These are phyloP conservation scores for Colletotrichum musae DNA, from an alignment of 2,329 filamentous ascomycete species.

Conservation along the genomic window DNA sequence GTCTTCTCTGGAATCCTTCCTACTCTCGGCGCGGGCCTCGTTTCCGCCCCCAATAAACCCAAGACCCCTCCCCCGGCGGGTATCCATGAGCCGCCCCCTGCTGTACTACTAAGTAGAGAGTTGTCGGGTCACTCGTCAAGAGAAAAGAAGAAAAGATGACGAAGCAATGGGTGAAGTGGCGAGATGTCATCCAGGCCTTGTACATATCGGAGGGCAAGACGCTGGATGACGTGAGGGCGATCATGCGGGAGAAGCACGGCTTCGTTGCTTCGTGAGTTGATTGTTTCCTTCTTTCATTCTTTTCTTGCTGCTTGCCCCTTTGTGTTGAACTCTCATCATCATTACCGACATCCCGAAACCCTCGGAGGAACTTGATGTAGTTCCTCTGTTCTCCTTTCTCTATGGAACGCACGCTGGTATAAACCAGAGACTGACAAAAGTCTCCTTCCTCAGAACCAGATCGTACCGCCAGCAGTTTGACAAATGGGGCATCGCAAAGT, in stretches of 20 bases:
- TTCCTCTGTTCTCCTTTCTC: too few species aligned
- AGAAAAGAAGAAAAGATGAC: constrained; percentile 54
- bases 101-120: background rate
- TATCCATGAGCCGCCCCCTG: constrained; percentile 13
- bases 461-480: constrained; percentile 65
- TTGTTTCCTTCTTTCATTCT: too few species aligned
- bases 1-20: background rate
- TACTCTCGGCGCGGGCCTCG: background rate
- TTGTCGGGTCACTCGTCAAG: background rate
- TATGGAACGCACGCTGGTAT: too few species aligned
- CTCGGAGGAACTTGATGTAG: too few species aligned
- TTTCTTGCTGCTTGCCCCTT: too few species aligned
- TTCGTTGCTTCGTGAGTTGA: constrained; percentile 59
- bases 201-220: constrained; percentile 58
- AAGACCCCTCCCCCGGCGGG: background rate
- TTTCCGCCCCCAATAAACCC: too few species aligned
- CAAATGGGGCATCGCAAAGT: constrained; percentile 63
- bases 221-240: constrained; percentile 56
- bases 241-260: constrained; percentile 56
- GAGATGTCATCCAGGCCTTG: constrained; percentile 52
- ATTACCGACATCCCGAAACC: background rate
- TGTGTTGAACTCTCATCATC: background rate
- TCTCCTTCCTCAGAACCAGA: constrained; percentile 51
- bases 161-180: constrained; percentile 59
- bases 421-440: background rate